Evolutionary conservation across 345 rosid species (phyloP).

Genomic region (Litchi chinensis): DNA sequence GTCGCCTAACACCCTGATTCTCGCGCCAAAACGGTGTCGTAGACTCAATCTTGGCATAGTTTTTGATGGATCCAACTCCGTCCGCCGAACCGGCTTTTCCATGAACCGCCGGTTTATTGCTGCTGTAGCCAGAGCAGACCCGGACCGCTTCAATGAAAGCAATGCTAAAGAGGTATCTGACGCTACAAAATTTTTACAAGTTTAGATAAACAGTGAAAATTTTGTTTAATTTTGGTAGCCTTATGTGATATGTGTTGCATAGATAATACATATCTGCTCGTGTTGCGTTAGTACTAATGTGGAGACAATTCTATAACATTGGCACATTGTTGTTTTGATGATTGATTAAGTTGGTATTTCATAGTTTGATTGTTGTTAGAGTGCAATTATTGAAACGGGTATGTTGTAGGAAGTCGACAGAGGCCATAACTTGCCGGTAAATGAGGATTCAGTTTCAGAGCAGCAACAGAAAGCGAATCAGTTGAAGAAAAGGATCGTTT

Average conservation of each 20-base stretch:
- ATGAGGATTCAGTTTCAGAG: slow-evolving; percentile 37
- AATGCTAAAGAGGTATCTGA: slow-evolving; percentile 40
- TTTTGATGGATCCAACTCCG: slow-evolving; percentile 31
- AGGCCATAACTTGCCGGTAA: slow-evolving; percentile 31
- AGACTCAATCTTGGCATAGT: slow-evolving; percentile 33
- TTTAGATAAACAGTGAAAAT: no score
- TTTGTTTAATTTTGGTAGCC: background rate
- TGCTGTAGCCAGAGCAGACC: slow-evolving; percentile 53
- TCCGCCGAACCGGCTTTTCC: slow-evolving; percentile 25
- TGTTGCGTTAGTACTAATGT: background rate
- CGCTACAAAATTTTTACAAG: no score
- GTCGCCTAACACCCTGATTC: slow-evolving; percentile 39
- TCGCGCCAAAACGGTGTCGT: slow-evolving; percentile 23
- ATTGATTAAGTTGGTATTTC: background rate
- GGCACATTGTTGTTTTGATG: background rate
- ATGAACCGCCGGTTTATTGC: slow-evolving; percentile 41
- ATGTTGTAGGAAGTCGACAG: slow-evolving; percentile 52
- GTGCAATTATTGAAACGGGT: slow-evolving; percentile 30
- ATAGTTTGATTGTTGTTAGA: background rate
- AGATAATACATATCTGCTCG: background rate
- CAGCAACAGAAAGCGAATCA: slow-evolving; percentile 53
- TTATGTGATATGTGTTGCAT: background rate
- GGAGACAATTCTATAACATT: background rate
- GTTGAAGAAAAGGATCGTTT: slow-evolving; percentile 65
- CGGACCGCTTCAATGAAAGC: slow-evolving; percentile 47